These are phyloP conservation scores for Komagataella mondaviorum DNA, from an alignment of 805 yeast genomes.

Conservation along the genomic window DNA sequence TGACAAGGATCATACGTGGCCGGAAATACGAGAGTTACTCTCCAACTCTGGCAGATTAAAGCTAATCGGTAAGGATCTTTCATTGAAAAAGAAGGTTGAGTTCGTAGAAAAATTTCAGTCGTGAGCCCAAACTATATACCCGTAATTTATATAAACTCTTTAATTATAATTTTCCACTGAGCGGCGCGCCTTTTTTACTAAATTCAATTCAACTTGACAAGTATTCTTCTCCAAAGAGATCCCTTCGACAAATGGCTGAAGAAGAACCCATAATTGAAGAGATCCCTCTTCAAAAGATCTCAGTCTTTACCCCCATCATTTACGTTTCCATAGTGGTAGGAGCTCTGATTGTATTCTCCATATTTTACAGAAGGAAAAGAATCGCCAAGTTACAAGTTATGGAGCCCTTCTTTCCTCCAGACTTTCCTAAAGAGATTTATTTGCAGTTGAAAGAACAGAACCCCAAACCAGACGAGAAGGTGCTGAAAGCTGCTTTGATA, in stretches of 20 bases:
- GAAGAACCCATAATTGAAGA: conserved; percentile 8
- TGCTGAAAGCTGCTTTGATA: conserved; percentile 53
- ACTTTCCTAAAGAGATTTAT: conserved; percentile 53
- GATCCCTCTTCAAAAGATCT: conserved; percentile 24
- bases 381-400: conserved; percentile 34
- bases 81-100: conserved; percentile 25
- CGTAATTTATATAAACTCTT: background rate
- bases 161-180: background rate
- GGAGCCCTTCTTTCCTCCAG: conserved; percentile 63
- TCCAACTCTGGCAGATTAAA: conserved; percentile 34
- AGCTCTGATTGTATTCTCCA: conserved; percentile 56
- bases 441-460: conserved; percentile 38
- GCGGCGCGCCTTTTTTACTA: background rate
- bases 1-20: background rate
- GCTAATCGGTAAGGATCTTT: conserved; percentile 30
- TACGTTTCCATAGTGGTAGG: conserved; percentile 60
- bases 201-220: background rate
- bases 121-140: background rate
- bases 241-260: background rate
- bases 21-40: conserved; percentile 13
- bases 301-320: conserved; percentile 59
- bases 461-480: conserved; percentile 63
- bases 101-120: conserved; percentile 21
- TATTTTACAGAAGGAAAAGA: conserved; percentile 48
- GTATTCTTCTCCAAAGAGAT: background rate